Conservation (phyloP, 768 basidiomycete species). For the Pholiota molesta region DNA sequence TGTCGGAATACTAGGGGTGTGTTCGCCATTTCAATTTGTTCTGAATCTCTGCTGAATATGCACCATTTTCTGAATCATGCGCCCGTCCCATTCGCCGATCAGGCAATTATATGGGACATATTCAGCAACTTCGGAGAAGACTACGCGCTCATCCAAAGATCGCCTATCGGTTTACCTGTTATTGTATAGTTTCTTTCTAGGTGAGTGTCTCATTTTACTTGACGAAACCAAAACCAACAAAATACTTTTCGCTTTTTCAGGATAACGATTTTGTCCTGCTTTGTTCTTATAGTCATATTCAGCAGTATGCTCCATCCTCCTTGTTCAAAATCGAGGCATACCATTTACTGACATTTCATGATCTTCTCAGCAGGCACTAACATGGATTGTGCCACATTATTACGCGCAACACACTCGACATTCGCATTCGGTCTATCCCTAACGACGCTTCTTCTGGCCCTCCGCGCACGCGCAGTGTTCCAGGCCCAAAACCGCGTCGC, state of each 20-base stretch:
- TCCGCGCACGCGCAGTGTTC: constrained; percentile 26
- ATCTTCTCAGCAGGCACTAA: background rate
- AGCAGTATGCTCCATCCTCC: background rate
- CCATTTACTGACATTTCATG: background rate
- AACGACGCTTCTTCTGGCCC: constrained; percentile 26
- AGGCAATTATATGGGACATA: background rate
- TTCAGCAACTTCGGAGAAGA: background rate
- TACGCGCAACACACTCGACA: background rate
- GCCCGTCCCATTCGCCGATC: no score
- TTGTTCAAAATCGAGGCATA: background rate
- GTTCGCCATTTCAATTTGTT: background rate
- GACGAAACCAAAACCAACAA: background rate
- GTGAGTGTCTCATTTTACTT: background rate
- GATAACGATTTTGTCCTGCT: background rate
- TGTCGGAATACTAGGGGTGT: background rate
- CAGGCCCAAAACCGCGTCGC: constrained; percentile 16
- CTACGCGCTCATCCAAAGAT: background rate
- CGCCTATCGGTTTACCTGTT: background rate
- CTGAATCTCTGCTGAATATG: background rate
- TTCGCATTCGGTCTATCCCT: background rate
- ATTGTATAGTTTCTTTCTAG: background rate
- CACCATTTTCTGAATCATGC: no score
- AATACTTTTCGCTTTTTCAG: background rate
- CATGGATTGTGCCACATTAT: background rate
- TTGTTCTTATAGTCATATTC: background rate